Evolutionary conservation across 192 early-diverging fungal genomes (phyloP), one percentile per base, ranked within the genome.

Genomic region (Spizellomyces punctatus): DNA sequence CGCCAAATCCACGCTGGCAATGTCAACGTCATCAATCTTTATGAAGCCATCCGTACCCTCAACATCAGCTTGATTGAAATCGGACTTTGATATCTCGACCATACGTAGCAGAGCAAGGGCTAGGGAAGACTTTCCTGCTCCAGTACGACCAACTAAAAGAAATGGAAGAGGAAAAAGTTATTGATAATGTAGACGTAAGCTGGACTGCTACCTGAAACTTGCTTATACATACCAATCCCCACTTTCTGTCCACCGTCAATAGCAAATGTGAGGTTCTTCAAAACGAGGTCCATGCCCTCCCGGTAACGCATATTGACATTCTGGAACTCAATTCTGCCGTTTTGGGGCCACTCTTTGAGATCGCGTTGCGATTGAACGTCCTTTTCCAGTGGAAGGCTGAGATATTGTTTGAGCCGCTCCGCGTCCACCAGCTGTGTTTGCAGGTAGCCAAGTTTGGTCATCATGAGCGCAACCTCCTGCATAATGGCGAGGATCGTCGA

Each of bases 391-490:
- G 81, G 79, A 16, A 91, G 79, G 6, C 89, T 82, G 49, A 84
- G 76, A 63, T 92, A 93, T 72, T 92, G 89, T 19, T 83, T 81
- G 58, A 89, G 76, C 46, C 91, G 84, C 72, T 92, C 91, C 12
- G 88, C 85, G 4, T 84, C 81, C 22, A 81, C 45, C 41, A 72
- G 55, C 12, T 56, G n/a, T 14, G 74, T 79, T 63, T 92, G 66
- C 91, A 50, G 91, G 82, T 65, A 92, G 87, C 21, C 88, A 87
- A 66, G 85, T 88, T 52, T 83, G 82, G 17, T 89, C 85, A 67
- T 72, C n/a, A 76, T 46, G 12, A 76, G 9, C 16, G 69, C 10
- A 73, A 72, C 49, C 36, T 63, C 69, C 46, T 71, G 65, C 66
- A 67, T 69, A 64, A 71, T 67, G 41, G n/a, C 12, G 8, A 67